Base-by-base conservation (phyloP, 441 rosid species). In the Syzygium syzygioides region DNA sequence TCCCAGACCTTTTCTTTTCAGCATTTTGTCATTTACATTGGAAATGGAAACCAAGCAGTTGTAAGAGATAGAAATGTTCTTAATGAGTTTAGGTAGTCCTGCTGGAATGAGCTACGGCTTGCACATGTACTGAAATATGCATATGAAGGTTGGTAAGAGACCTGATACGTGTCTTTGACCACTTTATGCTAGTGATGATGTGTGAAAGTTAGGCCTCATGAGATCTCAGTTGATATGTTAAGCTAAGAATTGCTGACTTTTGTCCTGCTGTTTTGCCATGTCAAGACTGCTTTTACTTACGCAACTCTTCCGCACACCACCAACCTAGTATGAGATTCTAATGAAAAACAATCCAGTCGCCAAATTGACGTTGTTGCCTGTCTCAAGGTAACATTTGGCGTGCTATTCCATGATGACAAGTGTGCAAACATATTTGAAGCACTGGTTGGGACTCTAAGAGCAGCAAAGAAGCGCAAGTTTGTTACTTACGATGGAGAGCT, bases 391-490 rank as follows among this genome's bases (percentile, higher is more conserved):
- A 97, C 99, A 28, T 98, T 95, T 52, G 98, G 99, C 5, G 97
- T 95, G 88, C 92, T 97, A 89, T 97, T 98, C 89, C 92, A 95
- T 48, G 99, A 96, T 28, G 98, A 98, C 50, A 93, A 94, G 90
- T 98, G 99, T 85, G 97, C 99, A 30, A 95, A 96, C 92, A 95
- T 97, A 91, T 97, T 98, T 30, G 99, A 98, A 94, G 99, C 98
- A 88, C 92, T 97, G 85, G 98, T 96, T 54, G 99, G 99, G 90
- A 98, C 98, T 6, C 90, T 96, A 86, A 94, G 99, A 91, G 99
- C 98, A 4, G 99, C 99, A 8, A 96, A 98, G 95, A 96, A 93
- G 92, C 96, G 99, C n/a, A 98, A 97, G 88, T 15, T 95, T 34
- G 85, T 98, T 18, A 60, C 95, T 1, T 95, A 94, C 79, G 95